Evolutionary conservation across 176 grass and related monocot species (phyloP), one percentile per base, ranked within the genome.

Genomic region (Tillandsia leiboldiana): DNA sequence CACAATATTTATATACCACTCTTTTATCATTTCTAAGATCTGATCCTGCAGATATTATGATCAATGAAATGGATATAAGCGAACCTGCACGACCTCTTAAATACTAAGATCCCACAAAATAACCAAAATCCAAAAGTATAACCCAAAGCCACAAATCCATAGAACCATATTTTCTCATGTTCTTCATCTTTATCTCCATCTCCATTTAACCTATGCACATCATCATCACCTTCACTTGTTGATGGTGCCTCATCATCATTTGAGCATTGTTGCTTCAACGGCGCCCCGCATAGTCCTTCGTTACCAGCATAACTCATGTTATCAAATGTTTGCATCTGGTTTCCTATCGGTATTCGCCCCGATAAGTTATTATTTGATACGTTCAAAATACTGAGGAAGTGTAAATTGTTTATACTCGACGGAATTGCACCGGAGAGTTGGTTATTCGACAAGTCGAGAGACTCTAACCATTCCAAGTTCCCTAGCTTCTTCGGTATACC

Each of bases 101-200:
- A 74, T 61, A 89, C 67, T 15, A 89, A 64, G 67, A 89, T 57
- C 3, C 80, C 86, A 27, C 79, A 79, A 69, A 84, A 89, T 2
- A 83, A 10, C 90, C 86, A 94, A 67, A 79, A 79, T 23, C 86
- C 90, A 50, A 79, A 78, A 75, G 65, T 71, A 14, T 89, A 53
- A 24, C 90, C 90, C 50, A 65, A 72, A 50, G 49, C 71, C 51
- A 79, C 74, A 22, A 70, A 81, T 28, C 79, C 69, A 20, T 56
- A 94, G 2, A 89, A 0, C 83, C 83, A 84, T 24, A 77, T 49
- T 6, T 51, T 70, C 1, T 80, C 58, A 72, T 47, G 49, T 2
- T 33, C 57, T 11, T 71, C 53, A 51, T 3, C 53, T n/a, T 84
- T 78, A 3, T 65, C 20, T 2, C 0, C 8, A n/a, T 65, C 56